Percentiles rank a stretch among this genome's conserved stretches.
Conservation (phyloP, 1,284 basidiomycete genomes). For the Porogramme epimiltina region DNA sequence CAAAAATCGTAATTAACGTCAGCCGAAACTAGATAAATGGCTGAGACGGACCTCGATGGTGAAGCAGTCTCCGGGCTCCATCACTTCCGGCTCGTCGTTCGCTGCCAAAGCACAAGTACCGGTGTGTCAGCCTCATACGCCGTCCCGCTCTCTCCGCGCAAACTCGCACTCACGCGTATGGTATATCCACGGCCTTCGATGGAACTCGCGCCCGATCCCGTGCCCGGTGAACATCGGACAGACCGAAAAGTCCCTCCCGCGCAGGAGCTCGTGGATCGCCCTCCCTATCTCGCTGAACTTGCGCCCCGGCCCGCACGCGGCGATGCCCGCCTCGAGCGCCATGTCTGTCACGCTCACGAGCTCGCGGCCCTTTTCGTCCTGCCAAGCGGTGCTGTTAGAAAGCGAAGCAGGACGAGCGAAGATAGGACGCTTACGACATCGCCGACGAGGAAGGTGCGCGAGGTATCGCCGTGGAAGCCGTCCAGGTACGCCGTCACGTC, state of each 20-base stretch:
- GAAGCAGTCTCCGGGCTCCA: slow-evolving; percentile 85
- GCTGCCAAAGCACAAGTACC: slow-evolving; percentile 42
- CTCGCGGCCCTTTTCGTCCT: slow-evolving; percentile 70
- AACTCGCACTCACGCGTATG: slow-evolving; percentile 55
- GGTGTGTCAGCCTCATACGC: too few species aligned
- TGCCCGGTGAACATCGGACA: slow-evolving; percentile 83
- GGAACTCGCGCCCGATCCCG: slow-evolving; percentile 86
- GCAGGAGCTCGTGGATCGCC: slow-evolving; percentile 66
- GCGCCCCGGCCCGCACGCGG: slow-evolving; percentile 74
- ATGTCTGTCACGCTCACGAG: slow-evolving; percentile 64
- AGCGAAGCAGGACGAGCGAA: not conserved
- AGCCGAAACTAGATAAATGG: not conserved
- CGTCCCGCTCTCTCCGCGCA: too few species aligned
- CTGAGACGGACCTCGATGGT: slow-evolving; percentile 72
- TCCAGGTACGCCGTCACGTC: slow-evolving; percentile 81
- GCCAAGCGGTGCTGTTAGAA: slow-evolving; percentile 1
- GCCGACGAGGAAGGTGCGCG: slow-evolving; percentile 79
- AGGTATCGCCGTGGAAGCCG: slow-evolving; percentile 88
- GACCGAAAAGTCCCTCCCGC: slow-evolving; percentile 53
- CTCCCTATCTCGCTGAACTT: slow-evolving; percentile 76
- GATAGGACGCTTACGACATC: slow-evolving; percentile 53
- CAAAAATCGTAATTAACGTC: not conserved
- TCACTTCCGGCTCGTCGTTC: slow-evolving; percentile 77
- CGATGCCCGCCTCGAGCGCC: slow-evolving; percentile 75
- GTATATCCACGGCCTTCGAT: slow-evolving; percentile 83